Evolutionary conservation across 2,329 filamentous ascomycete genomes (phyloP), one percentile per base, ranked within the genome.

Genomic region (Drechslera avenae): DNA sequence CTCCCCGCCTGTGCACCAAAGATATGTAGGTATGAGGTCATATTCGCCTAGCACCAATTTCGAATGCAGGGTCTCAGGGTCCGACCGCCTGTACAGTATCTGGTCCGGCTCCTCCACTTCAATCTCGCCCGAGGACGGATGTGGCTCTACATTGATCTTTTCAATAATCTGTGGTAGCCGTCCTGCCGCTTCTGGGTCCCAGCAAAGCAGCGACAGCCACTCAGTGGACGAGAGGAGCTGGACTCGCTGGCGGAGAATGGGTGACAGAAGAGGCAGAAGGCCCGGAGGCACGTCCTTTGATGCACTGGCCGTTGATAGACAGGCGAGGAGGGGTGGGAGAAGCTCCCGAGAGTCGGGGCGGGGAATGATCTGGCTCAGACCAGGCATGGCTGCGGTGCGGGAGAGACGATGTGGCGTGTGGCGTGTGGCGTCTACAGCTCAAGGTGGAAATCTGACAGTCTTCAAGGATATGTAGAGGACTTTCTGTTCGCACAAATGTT

Each of bases 111-210:
- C 87, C 49, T 89, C 86, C 16, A 92, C 74, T 74, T 93, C 89
- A 46, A 93, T 83, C 71, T 92, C 89, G 46, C 89, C 89, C 2
- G 88, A 91, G 4, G 88, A 84, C 3, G 90, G 90, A 64, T 94
- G 90, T n/a, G 88, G 88, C 70, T 92, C 88, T 26, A 93, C 77
- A 37, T 81, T 76, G 45, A 88, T 83, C 48, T 81, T 80, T 60
- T 81, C 80, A 26, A 85, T 84, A 12, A 87, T 76, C 50, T 83
- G 77, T n/a, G 81, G 78, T 14, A 93, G 78, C 57, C 78, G 81
- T 26, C 81, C 76, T 3, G 81, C 83, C 35, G 82, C 76, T 56
- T 80, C 72, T 6, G 78, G 64, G 63, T 89, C 83, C 77, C 90
- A 92, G 67, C 84, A 87, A 18, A 93, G 79, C 26, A 92, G 78